These are phyloP conservation scores for Cyclotella sp. DNA, from an alignment of 108 stramenopile genomes.

Conservation along the genomic window DNA sequence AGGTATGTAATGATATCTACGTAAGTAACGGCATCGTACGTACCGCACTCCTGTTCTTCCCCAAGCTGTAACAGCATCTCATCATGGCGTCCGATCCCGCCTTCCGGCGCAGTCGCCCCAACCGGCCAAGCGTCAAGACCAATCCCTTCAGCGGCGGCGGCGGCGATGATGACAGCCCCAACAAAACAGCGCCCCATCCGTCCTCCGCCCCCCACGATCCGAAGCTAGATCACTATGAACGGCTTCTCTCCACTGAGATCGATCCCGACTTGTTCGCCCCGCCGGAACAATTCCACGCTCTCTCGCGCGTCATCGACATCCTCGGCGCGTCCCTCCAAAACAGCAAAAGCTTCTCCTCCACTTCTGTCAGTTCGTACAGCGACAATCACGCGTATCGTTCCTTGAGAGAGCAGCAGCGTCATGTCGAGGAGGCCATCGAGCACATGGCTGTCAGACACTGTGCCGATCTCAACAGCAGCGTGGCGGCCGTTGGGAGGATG, in stretches of 20 bases:
- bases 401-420: slow-evolving; percentile 60
- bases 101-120: too few species aligned
- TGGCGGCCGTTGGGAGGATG: slow-evolving; percentile 81
- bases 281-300: slow-evolving; percentile 71
- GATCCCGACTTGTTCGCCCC: slow-evolving; percentile 86
- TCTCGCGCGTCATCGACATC: slow-evolving; percentile 85
- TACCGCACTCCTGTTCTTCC: too few species aligned
- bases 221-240: slow-evolving; percentile 50
- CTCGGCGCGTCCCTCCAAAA: slow-evolving; percentile 67
- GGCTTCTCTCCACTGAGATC: slow-evolving; percentile 58
- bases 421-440: slow-evolving; percentile 87
- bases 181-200: background rate
- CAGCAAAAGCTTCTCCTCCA: background rate
- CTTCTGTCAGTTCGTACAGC: slow-evolving; percentile 6
- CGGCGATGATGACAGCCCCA: background rate
- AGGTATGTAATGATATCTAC: too few species aligned
- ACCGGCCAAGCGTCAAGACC: background rate
- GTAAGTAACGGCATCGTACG: too few species aligned
- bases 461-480: slow-evolving; percentile 83
- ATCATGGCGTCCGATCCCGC: too few species aligned
- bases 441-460: slow-evolving; percentile 82
- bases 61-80: too few species aligned
- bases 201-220: slow-evolving; percentile 28
- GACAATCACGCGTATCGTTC: slow-evolving; percentile 21
- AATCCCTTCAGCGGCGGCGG: background rate